phyloP scores from a whole-genome alignment of 225 moss, liverwort and hornwort species.

The Antitrichia curtipendula region DNA sequence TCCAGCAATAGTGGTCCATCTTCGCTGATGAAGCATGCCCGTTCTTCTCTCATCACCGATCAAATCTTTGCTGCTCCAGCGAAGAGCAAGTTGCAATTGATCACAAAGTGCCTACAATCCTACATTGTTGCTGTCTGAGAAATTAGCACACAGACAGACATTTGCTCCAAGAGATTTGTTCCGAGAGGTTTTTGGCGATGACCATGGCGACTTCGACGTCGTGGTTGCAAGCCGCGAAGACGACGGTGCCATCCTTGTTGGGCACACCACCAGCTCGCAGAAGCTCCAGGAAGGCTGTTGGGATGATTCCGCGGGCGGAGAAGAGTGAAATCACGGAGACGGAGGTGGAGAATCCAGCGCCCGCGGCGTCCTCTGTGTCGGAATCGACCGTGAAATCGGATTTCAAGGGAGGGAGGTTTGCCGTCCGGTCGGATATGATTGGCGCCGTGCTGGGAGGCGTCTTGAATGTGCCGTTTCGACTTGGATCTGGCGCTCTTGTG shows the following conservation, averaged over 20 bases:
- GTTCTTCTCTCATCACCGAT: not conserved
- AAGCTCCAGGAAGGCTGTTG: not conserved
- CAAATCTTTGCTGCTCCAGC: not conserved
- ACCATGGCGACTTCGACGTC: slow-evolving; percentile 2
- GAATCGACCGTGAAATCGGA: slow-evolving; percentile 29
- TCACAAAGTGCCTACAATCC: not conserved
- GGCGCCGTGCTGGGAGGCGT: slow-evolving; percentile 59
- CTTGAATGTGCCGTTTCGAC: slow-evolving; percentile 46
- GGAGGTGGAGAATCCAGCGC: slow-evolving; percentile 11
- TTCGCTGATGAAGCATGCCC: not conserved
- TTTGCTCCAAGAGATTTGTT: not conserved
- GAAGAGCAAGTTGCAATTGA: not conserved
- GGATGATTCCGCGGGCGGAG: slow-evolving; percentile 1
- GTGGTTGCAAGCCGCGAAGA: slow-evolving; percentile 28
- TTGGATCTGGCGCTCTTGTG: slow-evolving; percentile 73
- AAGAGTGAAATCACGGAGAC: slow-evolving; percentile 1
- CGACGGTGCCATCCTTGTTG: slow-evolving; percentile 5
- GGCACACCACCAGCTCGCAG: not conserved
- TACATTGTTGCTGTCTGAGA: not conserved
- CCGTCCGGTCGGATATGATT: slow-evolving; percentile 70
- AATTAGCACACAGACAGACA: not conserved
- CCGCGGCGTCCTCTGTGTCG: not conserved
- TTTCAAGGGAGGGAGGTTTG: slow-evolving; percentile 27
- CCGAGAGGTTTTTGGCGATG: not conserved
- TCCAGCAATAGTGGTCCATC: not conserved